Percentiles rank a stretch among this genome's conserved stretches.
Evolutionary conservation across 1,284 basidiomycete genomes (phyloP).

Genomic region (Exobasidium rhododendri): DNA sequence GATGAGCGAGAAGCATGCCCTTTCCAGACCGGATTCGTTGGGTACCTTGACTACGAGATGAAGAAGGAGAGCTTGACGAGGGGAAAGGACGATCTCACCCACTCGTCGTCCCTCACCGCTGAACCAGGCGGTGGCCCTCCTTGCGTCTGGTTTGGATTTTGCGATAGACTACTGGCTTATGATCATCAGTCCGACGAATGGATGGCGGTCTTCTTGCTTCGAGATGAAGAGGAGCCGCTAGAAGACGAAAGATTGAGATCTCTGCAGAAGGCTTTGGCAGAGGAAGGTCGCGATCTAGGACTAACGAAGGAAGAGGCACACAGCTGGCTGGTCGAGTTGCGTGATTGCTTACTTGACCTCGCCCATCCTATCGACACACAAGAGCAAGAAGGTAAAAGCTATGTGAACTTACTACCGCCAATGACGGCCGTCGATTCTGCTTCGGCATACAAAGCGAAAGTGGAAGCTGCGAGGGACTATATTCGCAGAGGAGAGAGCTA

Average conservation of each 20-base stretch:
- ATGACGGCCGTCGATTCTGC: conserved; percentile 11
- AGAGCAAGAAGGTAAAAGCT: not conserved
- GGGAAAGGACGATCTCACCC: not conserved
- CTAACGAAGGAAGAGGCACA: conserved; percentile 14
- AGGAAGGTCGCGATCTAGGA: conserved; percentile 37
- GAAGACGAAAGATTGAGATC: not conserved
- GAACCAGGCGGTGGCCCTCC: conserved; percentile 15
- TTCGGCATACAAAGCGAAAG: conserved; percentile 66
- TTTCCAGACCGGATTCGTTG: conserved; percentile 57
- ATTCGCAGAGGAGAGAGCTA: conserved; percentile 88
- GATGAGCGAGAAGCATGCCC: conserved; percentile 3
- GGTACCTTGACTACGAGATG: conserved; percentile 62
- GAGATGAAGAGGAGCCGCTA: not conserved
- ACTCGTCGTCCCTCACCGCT: not conserved
- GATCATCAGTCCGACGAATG: conserved; percentile 55
- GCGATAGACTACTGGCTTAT: conserved; percentile 56
- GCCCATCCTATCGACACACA: no score
- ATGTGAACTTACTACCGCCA: not conserved
- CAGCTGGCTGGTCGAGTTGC: conserved; percentile 1
- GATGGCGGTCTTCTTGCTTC: conserved; percentile 56
- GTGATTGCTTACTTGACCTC: no score
- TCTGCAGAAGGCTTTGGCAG: conserved; percentile 11
- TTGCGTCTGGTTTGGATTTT: conserved; percentile 56
- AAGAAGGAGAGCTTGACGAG: conserved; percentile 57
- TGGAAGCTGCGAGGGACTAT: conserved; percentile 70